Evolutionary conservation across 441 rosid species (phyloP).

Genomic region (Pelargonium citronellum): DNA sequence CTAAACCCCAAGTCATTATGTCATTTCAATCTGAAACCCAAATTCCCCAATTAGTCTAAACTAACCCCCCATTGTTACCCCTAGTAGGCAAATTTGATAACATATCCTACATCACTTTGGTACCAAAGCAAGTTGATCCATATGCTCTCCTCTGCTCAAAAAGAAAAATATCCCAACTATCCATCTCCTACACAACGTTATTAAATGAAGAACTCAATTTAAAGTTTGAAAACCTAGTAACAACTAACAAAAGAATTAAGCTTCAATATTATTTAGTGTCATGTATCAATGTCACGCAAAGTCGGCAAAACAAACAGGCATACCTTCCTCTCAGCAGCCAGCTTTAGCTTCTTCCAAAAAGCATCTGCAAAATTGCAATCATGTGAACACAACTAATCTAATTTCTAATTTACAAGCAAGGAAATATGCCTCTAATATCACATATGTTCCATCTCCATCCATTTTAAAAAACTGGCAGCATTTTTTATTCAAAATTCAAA

Average conservation of each 20-base stretch:
- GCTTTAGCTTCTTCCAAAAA: conserved; percentile 72
- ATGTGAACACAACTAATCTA: not conserved
- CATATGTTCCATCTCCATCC: not conserved
- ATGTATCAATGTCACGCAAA: not conserved
- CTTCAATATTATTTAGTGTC: not conserved
- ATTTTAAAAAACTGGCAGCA: not conserved
- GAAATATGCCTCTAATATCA: not conserved
- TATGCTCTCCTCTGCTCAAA: too few species aligned
- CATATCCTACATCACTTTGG: too few species aligned
- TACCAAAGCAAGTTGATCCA: too few species aligned
- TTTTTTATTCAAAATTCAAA: not conserved
- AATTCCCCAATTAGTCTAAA: too few species aligned
- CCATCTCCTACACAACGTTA: not conserved
- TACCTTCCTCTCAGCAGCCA: conserved; percentile 61
- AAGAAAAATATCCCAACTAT: not conserved
- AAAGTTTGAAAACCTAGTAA: too few species aligned
- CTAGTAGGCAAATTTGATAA: too few species aligned
- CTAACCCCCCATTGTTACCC: too few species aligned
- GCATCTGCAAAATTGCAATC: conserved; percentile 38
- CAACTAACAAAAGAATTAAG: not conserved
- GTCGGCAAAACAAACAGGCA: not conserved
- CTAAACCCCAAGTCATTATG: too few species aligned
- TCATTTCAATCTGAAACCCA: too few species aligned
- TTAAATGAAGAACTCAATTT: too few species aligned
- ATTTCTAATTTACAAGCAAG: not conserved